Percentiles rank a stretch among this genome's conserved stretches.
These are phyloP conservation scores for Penicillium freii DNA, from an alignment of 2,329 filamentous ascomycete species.

Conservation along the genomic window DNA sequence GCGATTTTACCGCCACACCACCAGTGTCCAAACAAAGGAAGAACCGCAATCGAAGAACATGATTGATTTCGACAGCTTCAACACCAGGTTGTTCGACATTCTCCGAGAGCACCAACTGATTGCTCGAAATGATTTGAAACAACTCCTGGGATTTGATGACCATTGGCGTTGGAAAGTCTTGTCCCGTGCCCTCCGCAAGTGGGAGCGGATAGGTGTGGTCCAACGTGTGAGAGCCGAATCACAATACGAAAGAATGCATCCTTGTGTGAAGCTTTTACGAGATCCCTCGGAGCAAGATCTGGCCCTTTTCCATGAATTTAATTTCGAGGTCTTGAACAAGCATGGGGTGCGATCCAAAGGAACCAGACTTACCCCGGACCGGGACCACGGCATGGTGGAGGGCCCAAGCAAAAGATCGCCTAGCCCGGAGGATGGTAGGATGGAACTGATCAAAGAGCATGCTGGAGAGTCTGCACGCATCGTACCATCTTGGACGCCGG, in stretches of 20 bases:
- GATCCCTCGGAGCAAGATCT: constrained; percentile 42
- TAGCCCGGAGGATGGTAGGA: constrained; percentile 15
- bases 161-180: constrained; percentile 43
- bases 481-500: constrained; percentile 56
- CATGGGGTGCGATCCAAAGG: constrained; percentile 20
- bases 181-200: constrained; percentile 45
- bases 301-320: constrained; percentile 41
- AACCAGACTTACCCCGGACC: constrained; percentile 1
- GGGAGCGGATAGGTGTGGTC: constrained; percentile 47
- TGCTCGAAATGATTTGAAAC: constrained; percentile 53
- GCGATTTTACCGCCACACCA: constrained; percentile 41
- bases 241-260: constrained; percentile 42
- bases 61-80: constrained; percentile 52
- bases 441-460: constrained; percentile 23
- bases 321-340: constrained; percentile 27
- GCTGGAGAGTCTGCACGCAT: constrained; percentile 36
- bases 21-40: constrained; percentile 13
- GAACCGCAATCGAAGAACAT: constrained; percentile 22
- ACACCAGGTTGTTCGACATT: constrained; percentile 48
- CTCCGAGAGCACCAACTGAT: constrained; percentile 53
- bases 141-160: constrained; percentile 43
- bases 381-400: constrained; percentile 30
- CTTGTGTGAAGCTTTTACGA: constrained; percentile 46
- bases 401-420: constrained; percentile 11
- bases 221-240: constrained; percentile 45